Evolutionary conservation across 2,329 filamentous ascomycete species (phyloP).

Genomic region (Aureobasidium pullulans): DNA sequence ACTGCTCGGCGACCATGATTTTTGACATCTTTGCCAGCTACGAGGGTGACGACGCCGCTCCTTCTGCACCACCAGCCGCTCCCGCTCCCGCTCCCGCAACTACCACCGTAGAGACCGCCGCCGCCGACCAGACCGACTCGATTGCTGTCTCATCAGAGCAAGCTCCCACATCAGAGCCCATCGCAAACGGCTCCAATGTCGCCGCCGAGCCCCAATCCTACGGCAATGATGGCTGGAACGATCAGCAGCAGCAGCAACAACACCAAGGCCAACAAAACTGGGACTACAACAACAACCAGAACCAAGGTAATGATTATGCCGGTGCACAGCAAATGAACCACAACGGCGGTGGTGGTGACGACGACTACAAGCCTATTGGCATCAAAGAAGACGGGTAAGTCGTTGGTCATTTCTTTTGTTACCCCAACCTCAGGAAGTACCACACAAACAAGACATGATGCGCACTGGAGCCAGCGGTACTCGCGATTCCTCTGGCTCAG

Average conservation of each 20-base stretch:
- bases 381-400: constrained; percentile 92
- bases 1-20: neutral
- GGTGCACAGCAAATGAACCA: constrained; percentile 20
- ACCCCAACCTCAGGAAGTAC: constrained; percentile 6
- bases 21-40: constrained; percentile 42
- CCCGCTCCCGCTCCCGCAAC: constrained; percentile 5
- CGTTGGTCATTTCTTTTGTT: constrained; percentile 22
- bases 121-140: neutral
- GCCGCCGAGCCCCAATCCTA: neutral
- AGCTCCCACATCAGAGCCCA: neutral
- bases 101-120: constrained; percentile 1
- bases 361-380: constrained; percentile 49
- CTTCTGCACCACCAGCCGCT: constrained; percentile 17
- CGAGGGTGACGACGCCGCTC: constrained; percentile 53
- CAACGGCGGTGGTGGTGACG: constrained; percentile 23
- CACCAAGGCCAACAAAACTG: constrained; percentile 7
- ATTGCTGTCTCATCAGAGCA: neutral
- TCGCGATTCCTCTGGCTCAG: neutral
- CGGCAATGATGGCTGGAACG: constrained; percentile 3
- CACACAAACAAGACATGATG: constrained; percentile 8
- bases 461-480: neutral
- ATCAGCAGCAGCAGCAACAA: constrained; percentile 9
- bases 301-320: constrained; percentile 20
- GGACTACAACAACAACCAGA: constrained; percentile 11
- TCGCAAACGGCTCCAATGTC: constrained; percentile 14